Evolutionary conservation across 805 yeast genomes (phyloP), one percentile per base, ranked within the genome.

Genomic region (Saccharomycopsis sp.): DNA sequence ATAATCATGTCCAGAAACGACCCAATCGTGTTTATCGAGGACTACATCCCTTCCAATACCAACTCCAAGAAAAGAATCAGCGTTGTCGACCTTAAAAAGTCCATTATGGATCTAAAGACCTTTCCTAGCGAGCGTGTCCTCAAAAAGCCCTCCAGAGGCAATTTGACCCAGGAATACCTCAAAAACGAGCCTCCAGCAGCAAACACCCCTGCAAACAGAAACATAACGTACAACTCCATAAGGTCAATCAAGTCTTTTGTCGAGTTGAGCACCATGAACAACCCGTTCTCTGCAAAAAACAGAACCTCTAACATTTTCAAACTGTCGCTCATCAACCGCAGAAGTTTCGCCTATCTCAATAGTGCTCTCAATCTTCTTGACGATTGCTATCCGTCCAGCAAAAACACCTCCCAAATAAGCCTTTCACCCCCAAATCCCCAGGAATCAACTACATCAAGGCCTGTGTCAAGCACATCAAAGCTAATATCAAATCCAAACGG

Each of bases 1-100:
- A 63, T 68, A 1, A 55, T 52, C 1, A 21, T 61, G 0, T 50
- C 64, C 2, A 56, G 59, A 46, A 59, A 58, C 4, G 70, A 68
- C 47, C 71, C 73, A 1, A 68, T 70, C 3, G 81, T 82, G 0
- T 66, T 82, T 18, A 77, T 82, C 8, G 87, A 82, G 63, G 87
- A 82, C 63, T 82, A 82, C 65, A 73, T 82, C 61, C 69, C 71
- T 15, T 66, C 61, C n/a, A 61, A 58, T 48, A 60, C 50, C 9
- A 18, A 56, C 5, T 54, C 63, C 8, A 64, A 67, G 56, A 66
- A 67, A 54, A 67, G 67, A 51, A 55, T 71, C 0, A 72, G 76
- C 2, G 70, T 73, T 0, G 52, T 64, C 14, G 75, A 73, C 54
- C 59, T 75, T 34, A 73, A 70, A 58, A 63, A 62, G 21, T 68